phyloP scores from a whole-genome alignment of 768 basidiomycete species.

The Tricholoma sp. region DNA sequence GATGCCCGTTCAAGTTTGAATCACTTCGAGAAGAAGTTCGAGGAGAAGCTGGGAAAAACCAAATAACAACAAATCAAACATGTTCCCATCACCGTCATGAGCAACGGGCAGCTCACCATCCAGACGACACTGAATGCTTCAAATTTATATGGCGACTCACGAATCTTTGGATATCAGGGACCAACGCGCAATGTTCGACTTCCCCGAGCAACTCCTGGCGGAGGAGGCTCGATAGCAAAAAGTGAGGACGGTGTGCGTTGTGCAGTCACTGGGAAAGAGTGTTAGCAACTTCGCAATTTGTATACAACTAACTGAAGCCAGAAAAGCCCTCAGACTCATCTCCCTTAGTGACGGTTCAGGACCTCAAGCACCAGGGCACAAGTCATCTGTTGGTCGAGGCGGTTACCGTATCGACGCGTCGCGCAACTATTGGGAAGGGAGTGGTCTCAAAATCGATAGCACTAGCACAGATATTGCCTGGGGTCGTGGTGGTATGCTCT shows the following conservation, averaged over 20 bases:
- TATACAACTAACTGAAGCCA: background rate
- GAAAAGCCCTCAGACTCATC: constrained; percentile 54
- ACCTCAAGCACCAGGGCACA: constrained; percentile 38
- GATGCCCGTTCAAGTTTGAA: too few species aligned
- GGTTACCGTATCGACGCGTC: constrained; percentile 68
- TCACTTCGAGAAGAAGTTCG: too few species aligned
- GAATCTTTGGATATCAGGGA: constrained; percentile 36
- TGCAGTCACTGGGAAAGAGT: constrained; percentile 77
- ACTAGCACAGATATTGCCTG: constrained; percentile 79
- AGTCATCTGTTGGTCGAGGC: constrained; percentile 48
- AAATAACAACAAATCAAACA: background rate
- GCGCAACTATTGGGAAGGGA: constrained; percentile 74
- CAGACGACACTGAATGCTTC: background rate
- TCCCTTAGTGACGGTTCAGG: constrained; percentile 48
- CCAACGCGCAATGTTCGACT: constrained; percentile 52
- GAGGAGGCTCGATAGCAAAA: constrained; percentile 64
- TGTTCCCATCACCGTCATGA: constrained; percentile 5
- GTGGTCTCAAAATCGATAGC: constrained; percentile 74
- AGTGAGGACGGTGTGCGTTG: constrained; percentile 63
- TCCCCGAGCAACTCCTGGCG: constrained; percentile 51
- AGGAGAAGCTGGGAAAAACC: too few species aligned
- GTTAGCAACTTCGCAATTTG: constrained; percentile 26
- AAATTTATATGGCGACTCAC: constrained; percentile 34
- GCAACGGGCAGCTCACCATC: constrained; percentile 5
- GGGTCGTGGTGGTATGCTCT: constrained; percentile 57